Evolutionary conservation across 2,329 filamentous ascomycete species (phyloP).

Genomic region (Trichoderma hamatum): DNA sequence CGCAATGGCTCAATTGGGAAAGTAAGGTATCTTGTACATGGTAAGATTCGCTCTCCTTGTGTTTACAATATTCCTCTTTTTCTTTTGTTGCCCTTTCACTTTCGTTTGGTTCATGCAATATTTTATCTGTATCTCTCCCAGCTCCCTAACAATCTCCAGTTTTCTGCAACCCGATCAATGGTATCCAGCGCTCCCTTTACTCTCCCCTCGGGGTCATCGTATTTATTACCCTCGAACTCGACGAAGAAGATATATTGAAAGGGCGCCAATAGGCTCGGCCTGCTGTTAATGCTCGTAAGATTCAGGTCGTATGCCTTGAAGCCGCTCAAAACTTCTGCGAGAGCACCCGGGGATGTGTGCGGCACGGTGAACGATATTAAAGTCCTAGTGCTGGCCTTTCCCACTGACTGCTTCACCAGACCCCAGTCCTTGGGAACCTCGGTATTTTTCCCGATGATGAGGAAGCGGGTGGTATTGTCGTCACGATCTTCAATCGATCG

Average conservation of each 20-base stretch:
- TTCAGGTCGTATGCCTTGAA: slow-evolving; percentile 77
- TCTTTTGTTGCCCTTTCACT: not conserved
- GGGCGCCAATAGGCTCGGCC: slow-evolving; percentile 72
- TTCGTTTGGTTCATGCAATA: not conserved
- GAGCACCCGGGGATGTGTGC: slow-evolving; percentile 75
- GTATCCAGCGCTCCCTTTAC: slow-evolving; percentile 64
- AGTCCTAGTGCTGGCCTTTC: slow-evolving; percentile 59
- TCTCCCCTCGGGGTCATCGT: slow-evolving; percentile 54
- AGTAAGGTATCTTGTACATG: not conserved
- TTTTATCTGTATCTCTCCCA: slow-evolving; percentile 53
- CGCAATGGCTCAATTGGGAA: not conserved
- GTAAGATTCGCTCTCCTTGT: not conserved
- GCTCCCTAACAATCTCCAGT: slow-evolving; percentile 70
- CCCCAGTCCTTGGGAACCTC: slow-evolving; percentile 34
- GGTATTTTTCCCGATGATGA: slow-evolving; percentile 58
- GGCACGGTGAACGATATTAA: slow-evolving; percentile 83
- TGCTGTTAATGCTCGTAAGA: slow-evolving; percentile 85
- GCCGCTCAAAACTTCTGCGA: slow-evolving; percentile 78
- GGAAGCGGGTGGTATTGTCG: slow-evolving; percentile 80
- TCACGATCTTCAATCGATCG: slow-evolving; percentile 70
- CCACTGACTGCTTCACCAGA: slow-evolving; percentile 34
- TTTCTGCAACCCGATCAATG: slow-evolving; percentile 60
- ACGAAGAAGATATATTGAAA: slow-evolving; percentile 97
- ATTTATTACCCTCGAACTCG: slow-evolving; percentile 72
- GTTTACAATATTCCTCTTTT: not conserved